Evolutionary conservation across 1,139 yeast species (phyloP), one percentile per base, ranked within the genome.

Genomic region (Hemisphaericaspora subhashii): DNA sequence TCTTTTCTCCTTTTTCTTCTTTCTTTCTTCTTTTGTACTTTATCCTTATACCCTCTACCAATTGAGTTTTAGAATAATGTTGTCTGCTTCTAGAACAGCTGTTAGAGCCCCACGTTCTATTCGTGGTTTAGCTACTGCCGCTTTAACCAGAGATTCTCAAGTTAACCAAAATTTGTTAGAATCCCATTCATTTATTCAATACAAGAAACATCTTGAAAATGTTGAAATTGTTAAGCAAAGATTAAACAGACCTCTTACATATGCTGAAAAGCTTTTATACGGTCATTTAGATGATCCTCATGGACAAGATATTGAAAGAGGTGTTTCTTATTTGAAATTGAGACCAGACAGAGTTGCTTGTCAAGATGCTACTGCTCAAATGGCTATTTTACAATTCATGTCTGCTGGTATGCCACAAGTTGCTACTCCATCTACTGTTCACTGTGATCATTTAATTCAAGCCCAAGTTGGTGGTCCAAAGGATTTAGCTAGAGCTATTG

Each of bases 291-390:
- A 88, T 66, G 83, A 92, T 61, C 98, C 98, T 54, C 95, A 88
- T 57, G 88, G 79, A 60, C 96, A 89, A 75, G 96, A 87, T 48
- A 89, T 90, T 57, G 86, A 85, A 74, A 86, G 98, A 72, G 98
- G 98, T 74, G 86, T 85, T 46, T 86, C 96, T 30, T 92, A 92
- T 77, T 79, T 92, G 72, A 90, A 92, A 74, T 83, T 92, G 66
- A 86, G 97, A 75, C 98, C 98, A 44, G 98, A 92, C 71, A 87
- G 98, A 75, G 98, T 92, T 57, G 98, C 98, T 46, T 90, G 97
- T 80, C 98, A 92, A 77, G 98, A 92, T 79, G 98, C 98, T 55
- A 90, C 98, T 50, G 98, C 98, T 54, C 98, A 92, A 76, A 92
- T 92, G 98, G 98, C 98, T 53, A 87, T 92, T 59, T 77, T 92